phyloP scores from a whole-genome alignment of 2,329 filamentous ascomycete species.

The Aspergillus udagawae region DNA sequence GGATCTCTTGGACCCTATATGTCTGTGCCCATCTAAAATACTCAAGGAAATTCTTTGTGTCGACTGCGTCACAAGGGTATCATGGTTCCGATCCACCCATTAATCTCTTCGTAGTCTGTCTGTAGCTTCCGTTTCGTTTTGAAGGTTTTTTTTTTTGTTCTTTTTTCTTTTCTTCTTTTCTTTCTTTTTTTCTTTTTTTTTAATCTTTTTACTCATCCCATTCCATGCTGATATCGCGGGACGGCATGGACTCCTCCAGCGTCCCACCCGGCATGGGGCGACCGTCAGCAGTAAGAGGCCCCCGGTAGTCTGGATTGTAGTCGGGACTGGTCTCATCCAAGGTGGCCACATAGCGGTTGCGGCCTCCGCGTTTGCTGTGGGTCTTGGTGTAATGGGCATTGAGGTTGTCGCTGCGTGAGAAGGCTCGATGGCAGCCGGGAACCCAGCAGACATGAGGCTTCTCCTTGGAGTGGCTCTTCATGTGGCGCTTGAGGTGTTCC shows the following conservation, averaged over 20 bases:
- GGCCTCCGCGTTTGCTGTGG: constrained; percentile 44
- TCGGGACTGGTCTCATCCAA: constrained; percentile 40
- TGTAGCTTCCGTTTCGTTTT: constrained; percentile 2
- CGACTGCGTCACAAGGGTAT: constrained; percentile 27
- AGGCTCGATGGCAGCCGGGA: constrained; percentile 39
- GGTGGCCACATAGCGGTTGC: constrained; percentile 45
- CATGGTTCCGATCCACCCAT: constrained; percentile 24
- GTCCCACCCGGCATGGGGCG: constrained; percentile 38
- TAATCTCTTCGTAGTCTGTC: constrained; percentile 4
- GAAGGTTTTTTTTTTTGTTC: background rate
- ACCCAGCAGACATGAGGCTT: constrained; percentile 44
- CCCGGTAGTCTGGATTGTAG: constrained; percentile 43
- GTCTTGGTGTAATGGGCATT: constrained; percentile 46
- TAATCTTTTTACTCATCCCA: constrained; percentile 28
- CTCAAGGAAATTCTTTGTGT: constrained; percentile 22
- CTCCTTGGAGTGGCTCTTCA: constrained; percentile 45
- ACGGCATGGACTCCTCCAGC: constrained; percentile 30
- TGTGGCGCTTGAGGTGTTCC: constrained; percentile 49
- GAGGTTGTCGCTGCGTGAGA: constrained; percentile 44
- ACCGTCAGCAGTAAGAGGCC: constrained; percentile 40
- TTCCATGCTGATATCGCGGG: constrained; percentile 30
- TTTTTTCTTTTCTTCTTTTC: constrained; percentile 3
- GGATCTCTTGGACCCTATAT: constrained; percentile 15
- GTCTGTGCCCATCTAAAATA: constrained; percentile 22
- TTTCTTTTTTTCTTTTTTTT: constrained; percentile 8